Evolutionary conservation across 2,329 filamentous ascomycete species (phyloP).

Genomic region (Claviceps humidiphila): DNA sequence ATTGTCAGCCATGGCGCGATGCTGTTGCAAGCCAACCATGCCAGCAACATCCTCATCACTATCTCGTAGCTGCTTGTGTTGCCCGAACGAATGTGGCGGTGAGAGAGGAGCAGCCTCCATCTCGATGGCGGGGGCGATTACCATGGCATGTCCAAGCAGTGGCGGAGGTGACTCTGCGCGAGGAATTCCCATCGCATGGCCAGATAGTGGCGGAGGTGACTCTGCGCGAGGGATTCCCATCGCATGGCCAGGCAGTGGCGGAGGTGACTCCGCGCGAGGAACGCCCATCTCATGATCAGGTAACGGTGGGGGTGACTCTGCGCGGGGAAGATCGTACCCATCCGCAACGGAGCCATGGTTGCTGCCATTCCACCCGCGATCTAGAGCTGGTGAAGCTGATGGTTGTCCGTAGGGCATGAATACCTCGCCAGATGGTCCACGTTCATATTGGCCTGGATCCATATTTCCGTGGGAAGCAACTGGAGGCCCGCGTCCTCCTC

Average conservation of each 20-base stretch:
- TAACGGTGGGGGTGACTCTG: constrained; percentile 53
- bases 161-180: constrained; percentile 54
- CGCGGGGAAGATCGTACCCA: constrained; percentile 38
- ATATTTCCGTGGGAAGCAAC: constrained; percentile 23
- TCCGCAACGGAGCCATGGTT: constrained; percentile 19
- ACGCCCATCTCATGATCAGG: constrained; percentile 26
- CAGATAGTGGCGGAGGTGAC: constrained; percentile 48
- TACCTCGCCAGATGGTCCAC: constrained; percentile 15
- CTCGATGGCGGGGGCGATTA: constrained; percentile 53
- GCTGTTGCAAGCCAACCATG: constrained; percentile 59
- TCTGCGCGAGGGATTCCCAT: constrained; percentile 40
- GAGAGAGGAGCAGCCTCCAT: constrained; percentile 57
- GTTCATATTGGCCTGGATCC: constrained; percentile 21
- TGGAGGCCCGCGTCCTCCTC: constrained; percentile 22
- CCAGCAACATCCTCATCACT: constrained; percentile 61
- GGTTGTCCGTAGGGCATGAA: constrained; percentile 16
- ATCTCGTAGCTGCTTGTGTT: constrained; percentile 39
- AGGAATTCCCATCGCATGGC: constrained; percentile 28
- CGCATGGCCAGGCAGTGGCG: constrained; percentile 41
- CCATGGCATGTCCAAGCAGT: constrained; percentile 31
- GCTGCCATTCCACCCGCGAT: constrained; percentile 4
- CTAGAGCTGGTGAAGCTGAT: constrained; percentile 10
- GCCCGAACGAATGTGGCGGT: constrained; percentile 27
- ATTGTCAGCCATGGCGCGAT: constrained; percentile 14
- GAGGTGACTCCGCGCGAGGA: constrained; percentile 50